phyloP scores from a whole-genome alignment of 2,329 filamentous ascomycete genomes.

The Purpureocillium lavendulum region DNA sequence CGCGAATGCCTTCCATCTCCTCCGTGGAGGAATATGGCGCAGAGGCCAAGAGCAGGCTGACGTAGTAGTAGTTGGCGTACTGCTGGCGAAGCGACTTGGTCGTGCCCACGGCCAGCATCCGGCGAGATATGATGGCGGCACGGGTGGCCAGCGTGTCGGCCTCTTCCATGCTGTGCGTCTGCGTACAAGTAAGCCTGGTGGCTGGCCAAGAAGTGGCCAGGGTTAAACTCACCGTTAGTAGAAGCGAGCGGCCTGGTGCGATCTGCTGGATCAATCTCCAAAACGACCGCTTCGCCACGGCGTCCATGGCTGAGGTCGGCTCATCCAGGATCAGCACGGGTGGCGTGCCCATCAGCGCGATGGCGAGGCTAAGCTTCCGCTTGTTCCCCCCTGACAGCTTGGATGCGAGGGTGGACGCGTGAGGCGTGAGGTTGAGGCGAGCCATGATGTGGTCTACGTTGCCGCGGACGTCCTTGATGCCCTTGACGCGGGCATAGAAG shows the following conservation, averaged over 20 bases:
- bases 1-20: constrained; percentile 48
- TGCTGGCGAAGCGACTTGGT: constrained; percentile 46
- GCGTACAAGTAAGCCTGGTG: not conserved
- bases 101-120: constrained; percentile 53
- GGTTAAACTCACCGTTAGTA: constrained; percentile 48
- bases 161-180: constrained; percentile 83
- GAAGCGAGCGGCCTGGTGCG: constrained; percentile 62
- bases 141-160: constrained; percentile 73
- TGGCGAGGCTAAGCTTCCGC: constrained; percentile 73
- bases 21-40: constrained; percentile 46
- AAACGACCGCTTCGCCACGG: constrained; percentile 78
- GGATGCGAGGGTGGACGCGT: constrained; percentile 61
- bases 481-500: constrained; percentile 76
- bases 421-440: constrained; percentile 64
- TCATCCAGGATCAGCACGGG: constrained; percentile 77
- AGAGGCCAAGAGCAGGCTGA: constrained; percentile 51
- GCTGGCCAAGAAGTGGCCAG: too few species aligned
- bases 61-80: constrained; percentile 54
- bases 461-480: constrained; percentile 59
- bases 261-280: constrained; percentile 71
- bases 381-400: constrained; percentile 81
- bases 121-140: constrained; percentile 31
- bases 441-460: constrained; percentile 66
- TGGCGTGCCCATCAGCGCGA: constrained; percentile 81
- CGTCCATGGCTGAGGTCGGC: constrained; percentile 76